Base-by-base conservation (phyloP, 2,329 filamentous ascomycete genomes). In the Phyllosticta citribraziliensis region DNA sequence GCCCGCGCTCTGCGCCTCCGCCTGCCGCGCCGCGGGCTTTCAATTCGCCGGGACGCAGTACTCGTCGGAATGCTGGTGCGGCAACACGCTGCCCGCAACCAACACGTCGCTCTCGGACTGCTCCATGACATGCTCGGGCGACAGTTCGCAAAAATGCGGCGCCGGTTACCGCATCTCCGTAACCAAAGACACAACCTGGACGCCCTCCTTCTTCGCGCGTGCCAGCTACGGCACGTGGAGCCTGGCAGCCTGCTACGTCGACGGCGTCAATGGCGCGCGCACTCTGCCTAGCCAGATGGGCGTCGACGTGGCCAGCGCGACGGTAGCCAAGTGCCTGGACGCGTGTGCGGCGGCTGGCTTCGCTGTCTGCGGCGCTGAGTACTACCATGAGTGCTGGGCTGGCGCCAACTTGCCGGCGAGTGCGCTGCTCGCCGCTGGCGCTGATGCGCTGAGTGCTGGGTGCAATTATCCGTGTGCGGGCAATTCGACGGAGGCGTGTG, bases 41-140 rank as follows among this genome's bases (percentile, higher is more conserved):
- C 67, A 65, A 24, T 71, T 69, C 40, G 65, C 68, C 24, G 69
- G 66, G 10, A 70, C 69, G 1, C 66, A 70, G 56, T 70, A 70
- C 59, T 64, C 64, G 20, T 65, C 67, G 53, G 70, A 75, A 65
- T 72, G 71, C 50, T 73, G 67, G 65, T 73, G 71, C 64, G 72
- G 72, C 14, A 69, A 70, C 60, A 67, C 63, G 17, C 66, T 67
- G 11, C 67, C 68, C 14, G 30, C 65, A 3, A 60, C 52, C 1
- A 9, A 40, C 3, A 47, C 24, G 5, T 25, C 52, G 0, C 6
- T 53, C 3, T 24, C n/a, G 4, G 57, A 60, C 52, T 60, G 57
- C n/a, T 60, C 57, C 6, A 60, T 52, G 52, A 17, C 52, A 1
- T 60, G 57, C 20, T 24, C 33, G 2, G 57, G 57, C 10, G 57